Evolutionary conservation across 257 asterid species (phyloP), one percentile per base, ranked within the genome.

Genomic region (Rauvolfia tetraphylla): DNA sequence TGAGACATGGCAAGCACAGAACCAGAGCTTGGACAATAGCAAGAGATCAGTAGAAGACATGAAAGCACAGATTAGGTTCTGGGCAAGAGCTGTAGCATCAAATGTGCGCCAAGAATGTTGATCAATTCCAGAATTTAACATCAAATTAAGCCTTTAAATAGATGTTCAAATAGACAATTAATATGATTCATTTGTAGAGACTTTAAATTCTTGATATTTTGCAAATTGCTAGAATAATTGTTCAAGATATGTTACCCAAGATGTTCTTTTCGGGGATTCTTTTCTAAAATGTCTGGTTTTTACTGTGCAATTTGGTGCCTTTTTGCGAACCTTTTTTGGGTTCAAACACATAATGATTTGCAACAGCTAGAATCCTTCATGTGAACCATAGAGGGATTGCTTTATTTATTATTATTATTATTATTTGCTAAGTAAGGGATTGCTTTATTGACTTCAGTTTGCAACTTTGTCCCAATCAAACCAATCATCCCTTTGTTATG

Each of bases 81-180:
- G 98, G 98, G 98, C 98, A 4, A 83, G 98, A 83, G 90, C 95
- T 53, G 97, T 95, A 79, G 98, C 98, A 41, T 90, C 97, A 74
- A 92, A 92, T 72, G 96, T 92, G 81, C 94, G 93, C 68, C 89
- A 93, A 77, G 89, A 93, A 78, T 90, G 90, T 62, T 85, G 71
- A 81, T 25, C 34, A 17, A 44, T 51, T 29, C 27, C 58, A 44
- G 3, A 38, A 27, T 42, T 27, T 57, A 74, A 59, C 33, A 2
- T 59, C 27, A 5, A 65, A 54, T 38, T 25, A 41, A 54, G 34
- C 59, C 51, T 36, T 14, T 29, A 22, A 15, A 15, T 33, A 20
- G 1, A 72, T 72, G 51, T 29, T 36, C 10, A 56, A 56, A 22
- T 36, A 12, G 38, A 22, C 23, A 13, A 2, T 14, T 38, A 15